These are phyloP conservation scores for Ophiostoma sp. DNA, from an alignment of 2,329 filamentous ascomycete species.

Conservation along the genomic window DNA sequence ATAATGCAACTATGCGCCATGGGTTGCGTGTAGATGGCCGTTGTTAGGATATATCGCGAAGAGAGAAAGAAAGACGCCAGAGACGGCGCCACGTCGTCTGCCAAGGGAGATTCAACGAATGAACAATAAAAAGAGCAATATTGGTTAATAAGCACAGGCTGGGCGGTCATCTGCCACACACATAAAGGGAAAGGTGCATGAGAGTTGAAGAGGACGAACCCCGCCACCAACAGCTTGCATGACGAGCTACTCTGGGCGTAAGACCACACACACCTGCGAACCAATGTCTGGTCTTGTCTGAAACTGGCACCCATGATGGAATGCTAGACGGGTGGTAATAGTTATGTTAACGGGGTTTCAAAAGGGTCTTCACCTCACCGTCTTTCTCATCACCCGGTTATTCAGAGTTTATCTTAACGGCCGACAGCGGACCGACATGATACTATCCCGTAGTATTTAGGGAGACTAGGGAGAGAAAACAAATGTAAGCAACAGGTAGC, in stretches of 20 bases:
- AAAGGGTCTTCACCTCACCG: neutral
- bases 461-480: no score
- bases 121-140: neutral
- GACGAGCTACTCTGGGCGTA: neutral
- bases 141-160: neutral
- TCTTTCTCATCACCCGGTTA: neutral
- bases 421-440: neutral
- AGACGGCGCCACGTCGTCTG: conserved; percentile 1
- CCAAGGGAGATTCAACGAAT: neutral
- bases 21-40: neutral
- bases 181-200: neutral
- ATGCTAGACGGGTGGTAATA: no score
- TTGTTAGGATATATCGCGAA: neutral
- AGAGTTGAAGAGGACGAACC: conserved; percentile 10
- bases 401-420: neutral
- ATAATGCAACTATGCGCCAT: neutral
- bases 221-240: conserved; percentile 3
- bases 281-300: neutral
- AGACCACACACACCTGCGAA: neutral
- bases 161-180: conserved; percentile 6
- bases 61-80: neutral
- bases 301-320: neutral
- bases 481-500: neutral
- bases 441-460: no score
- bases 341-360: no score